These are phyloP conservation scores for Venturia effusa DNA, from an alignment of 2,329 filamentous ascomycete species.

Conservation along the genomic window DNA sequence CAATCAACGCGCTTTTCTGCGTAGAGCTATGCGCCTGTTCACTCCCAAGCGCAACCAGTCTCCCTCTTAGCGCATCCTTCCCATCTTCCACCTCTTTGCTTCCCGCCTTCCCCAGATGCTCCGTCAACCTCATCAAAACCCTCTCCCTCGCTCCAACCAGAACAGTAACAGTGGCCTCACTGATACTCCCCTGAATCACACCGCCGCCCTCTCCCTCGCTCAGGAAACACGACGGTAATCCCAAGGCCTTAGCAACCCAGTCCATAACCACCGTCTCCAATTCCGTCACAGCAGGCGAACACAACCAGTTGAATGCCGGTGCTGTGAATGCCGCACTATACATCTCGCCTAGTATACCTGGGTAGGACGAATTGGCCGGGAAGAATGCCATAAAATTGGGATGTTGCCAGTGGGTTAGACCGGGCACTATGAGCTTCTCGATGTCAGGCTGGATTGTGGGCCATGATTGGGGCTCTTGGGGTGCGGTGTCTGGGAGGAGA, in stretches of 20 bases:
- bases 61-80: slow-evolving; percentile 53
- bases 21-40: slow-evolving; percentile 73
- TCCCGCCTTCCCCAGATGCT: slow-evolving; percentile 24
- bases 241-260: slow-evolving; percentile 72
- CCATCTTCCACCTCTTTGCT: slow-evolving; percentile 53
- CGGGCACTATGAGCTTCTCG: slow-evolving; percentile 76
- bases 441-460: slow-evolving; percentile 71
- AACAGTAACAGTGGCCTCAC: slow-evolving; percentile 74
- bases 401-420: slow-evolving; percentile 88
- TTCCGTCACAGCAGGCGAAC: slow-evolving; percentile 83
- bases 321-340: slow-evolving; percentile 83
- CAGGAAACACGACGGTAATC: slow-evolving; percentile 60
- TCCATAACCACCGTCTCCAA: slow-evolving; percentile 88
- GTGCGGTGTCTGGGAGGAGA: slow-evolving; percentile 59
- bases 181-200: slow-evolving; percentile 88
- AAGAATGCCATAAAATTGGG: slow-evolving; percentile 97
- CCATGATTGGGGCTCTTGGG: slow-evolving; percentile 61
- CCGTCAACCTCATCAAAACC: slow-evolving; percentile 10
- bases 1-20: slow-evolving; percentile 77
- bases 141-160: slow-evolving; percentile 81
- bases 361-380: slow-evolving; percentile 70
- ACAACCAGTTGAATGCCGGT: slow-evolving; percentile 95
- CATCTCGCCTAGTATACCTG: slow-evolving; percentile 81
- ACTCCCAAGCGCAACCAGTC: slow-evolving; percentile 70
- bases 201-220: slow-evolving; percentile 71